Conservation (phyloP, 805 yeast genomes). For the Suhomyces tanzawaensis region DNA sequence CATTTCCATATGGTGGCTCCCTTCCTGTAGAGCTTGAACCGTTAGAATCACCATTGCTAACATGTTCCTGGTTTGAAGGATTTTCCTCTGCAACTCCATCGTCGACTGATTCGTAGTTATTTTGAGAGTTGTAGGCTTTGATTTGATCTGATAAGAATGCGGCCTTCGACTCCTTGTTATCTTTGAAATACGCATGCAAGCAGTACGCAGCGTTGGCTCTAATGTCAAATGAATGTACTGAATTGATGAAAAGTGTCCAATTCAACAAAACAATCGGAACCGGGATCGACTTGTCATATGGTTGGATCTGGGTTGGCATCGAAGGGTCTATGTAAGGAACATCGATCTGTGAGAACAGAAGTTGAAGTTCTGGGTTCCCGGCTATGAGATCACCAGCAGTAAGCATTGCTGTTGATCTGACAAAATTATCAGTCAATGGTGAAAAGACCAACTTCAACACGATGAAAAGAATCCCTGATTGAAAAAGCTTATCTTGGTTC, state of each 20-base stretch:
- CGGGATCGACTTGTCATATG: constrained; percentile 48
- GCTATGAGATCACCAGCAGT: constrained; percentile 77
- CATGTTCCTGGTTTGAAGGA: not conserved
- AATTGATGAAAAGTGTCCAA: constrained; percentile 78
- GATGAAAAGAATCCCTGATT: constrained; percentile 61
- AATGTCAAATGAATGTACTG: constrained; percentile 81
- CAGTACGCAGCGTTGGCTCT: constrained; percentile 70
- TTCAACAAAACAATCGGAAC: constrained; percentile 71
- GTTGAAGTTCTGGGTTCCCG: constrained; percentile 65
- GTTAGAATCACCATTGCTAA: constrained; percentile 6
- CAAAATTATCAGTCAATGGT: constrained; percentile 56
- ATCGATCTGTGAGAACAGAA: constrained; percentile 73
- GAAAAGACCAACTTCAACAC: constrained; percentile 72
- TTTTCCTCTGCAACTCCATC: constrained; percentile 11
- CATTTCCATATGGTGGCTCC: constrained; percentile 44
- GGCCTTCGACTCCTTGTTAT: constrained; percentile 58
- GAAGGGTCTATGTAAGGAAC: constrained; percentile 89
- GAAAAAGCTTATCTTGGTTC: constrained; percentile 61
- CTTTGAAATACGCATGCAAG: constrained; percentile 64
- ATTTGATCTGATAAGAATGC: constrained; percentile 71
- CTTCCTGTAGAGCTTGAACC: not conserved
- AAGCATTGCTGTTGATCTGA: constrained; percentile 66
- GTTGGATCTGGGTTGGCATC: constrained; percentile 43
- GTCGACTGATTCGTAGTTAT: constrained; percentile 16
- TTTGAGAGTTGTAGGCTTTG: constrained; percentile 27